Conservation (phyloP, 2,329 filamentous ascomycete genomes). For the Pleomassaria siparia region DNA sequence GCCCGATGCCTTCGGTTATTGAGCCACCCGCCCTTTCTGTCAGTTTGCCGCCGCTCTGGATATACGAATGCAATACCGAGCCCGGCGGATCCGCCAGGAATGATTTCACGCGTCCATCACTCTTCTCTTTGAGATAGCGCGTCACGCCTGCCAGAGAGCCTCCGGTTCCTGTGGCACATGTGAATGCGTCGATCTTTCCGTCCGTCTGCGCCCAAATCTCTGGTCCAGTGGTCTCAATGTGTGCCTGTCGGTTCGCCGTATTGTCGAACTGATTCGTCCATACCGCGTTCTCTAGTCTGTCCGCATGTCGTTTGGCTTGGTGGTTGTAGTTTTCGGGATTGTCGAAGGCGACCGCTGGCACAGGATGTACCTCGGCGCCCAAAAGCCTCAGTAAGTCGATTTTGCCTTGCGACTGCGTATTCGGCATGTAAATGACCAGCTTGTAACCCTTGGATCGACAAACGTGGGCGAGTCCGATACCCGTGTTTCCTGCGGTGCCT, state of each 20-base stretch:
- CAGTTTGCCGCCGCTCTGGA: slow-evolving; percentile 80
- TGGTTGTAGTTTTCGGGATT: slow-evolving; percentile 98
- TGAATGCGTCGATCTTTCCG: slow-evolving; percentile 89
- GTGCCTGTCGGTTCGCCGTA: slow-evolving; percentile 85
- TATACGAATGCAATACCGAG: slow-evolving; percentile 89
- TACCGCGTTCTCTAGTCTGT: slow-evolving; percentile 79
- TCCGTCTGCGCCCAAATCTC: slow-evolving; percentile 94
- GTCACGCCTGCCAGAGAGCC: slow-evolving; percentile 90
- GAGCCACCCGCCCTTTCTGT: slow-evolving; percentile 79
- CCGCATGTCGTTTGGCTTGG: slow-evolving; percentile 88
- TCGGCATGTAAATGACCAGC: slow-evolving; percentile 98
- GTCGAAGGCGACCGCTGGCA: slow-evolving; percentile 93
- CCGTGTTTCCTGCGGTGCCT: slow-evolving; percentile 96
- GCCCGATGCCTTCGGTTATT: slow-evolving; percentile 97
- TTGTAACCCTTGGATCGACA: slow-evolving; percentile 90
- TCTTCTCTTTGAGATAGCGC: slow-evolving; percentile 82
- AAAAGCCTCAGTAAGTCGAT: slow-evolving; percentile 88
- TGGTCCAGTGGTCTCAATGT: slow-evolving; percentile 94
- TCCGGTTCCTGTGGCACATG: slow-evolving; percentile 89
- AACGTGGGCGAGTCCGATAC: slow-evolving; percentile 95
- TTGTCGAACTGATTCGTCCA: slow-evolving; percentile 99
- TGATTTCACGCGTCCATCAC: slow-evolving; percentile 75
- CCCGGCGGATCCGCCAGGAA: slow-evolving; percentile 94
- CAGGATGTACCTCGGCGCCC: slow-evolving; percentile 92
- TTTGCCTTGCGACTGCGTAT: slow-evolving; percentile 98